Conservation (phyloP, 805 yeast genomes). For the Jamesozyma piceae region DNA sequence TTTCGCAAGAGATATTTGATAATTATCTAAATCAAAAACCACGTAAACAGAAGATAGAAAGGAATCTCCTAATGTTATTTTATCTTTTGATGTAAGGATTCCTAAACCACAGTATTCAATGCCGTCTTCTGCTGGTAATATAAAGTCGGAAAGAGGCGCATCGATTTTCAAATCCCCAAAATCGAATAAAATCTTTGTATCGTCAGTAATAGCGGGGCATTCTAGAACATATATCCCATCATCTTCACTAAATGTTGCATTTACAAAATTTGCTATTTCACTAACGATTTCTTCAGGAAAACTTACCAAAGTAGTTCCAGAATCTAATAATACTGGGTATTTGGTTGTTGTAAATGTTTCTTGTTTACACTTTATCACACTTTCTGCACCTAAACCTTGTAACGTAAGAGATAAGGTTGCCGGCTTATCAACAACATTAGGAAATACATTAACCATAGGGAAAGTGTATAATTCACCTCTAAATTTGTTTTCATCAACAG, state of each 20-base stretch:
- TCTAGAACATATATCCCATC: constrained; percentile 35
- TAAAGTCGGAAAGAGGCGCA: constrained; percentile 37
- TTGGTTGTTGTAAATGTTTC: constrained; percentile 18
- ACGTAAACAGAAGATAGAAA: constrained; percentile 44
- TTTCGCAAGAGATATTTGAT: constrained; percentile 38
- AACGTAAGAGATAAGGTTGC: constrained; percentile 43
- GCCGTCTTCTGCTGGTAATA: constrained; percentile 20
- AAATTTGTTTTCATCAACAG: constrained; percentile 47
- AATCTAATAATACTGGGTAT: constrained; percentile 41
- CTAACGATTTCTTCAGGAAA: constrained; percentile 33
- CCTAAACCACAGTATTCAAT: constrained; percentile 38
- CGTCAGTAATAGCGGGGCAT: constrained; percentile 29
- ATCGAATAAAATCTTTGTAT: constrained; percentile 29
- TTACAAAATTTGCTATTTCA: constrained; percentile 23
- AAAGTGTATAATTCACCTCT: constrained; percentile 39
- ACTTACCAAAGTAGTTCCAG: constrained; percentile 47
- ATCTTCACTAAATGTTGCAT: constrained; percentile 31
- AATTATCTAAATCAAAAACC: constrained; percentile 44
- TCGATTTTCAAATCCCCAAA: constrained; percentile 51
- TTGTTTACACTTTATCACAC: constrained; percentile 10
- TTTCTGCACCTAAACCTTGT: constrained; percentile 30
- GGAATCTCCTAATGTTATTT: constrained; percentile 43
- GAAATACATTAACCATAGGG: constrained; percentile 40
- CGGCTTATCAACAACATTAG: constrained; percentile 15
- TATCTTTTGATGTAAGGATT: constrained; percentile 27